phyloP scores from a whole-genome alignment of 257 asterid genomes.

The Solanum pimpinellifolium region DNA sequence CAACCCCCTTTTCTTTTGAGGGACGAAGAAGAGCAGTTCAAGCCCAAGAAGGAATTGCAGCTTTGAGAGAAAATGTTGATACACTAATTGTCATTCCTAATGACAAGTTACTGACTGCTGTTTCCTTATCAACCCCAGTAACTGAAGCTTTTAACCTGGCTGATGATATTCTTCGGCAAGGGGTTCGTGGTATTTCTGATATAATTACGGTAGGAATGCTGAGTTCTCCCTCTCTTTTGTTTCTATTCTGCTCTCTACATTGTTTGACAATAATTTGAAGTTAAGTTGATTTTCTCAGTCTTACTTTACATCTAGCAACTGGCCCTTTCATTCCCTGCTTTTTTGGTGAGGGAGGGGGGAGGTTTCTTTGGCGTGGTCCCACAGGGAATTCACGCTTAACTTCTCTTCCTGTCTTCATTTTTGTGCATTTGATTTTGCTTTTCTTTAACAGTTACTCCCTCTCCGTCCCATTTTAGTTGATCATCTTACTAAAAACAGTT shows the following conservation, averaged over 20 bases:
- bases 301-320: background rate
- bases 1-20: slow-evolving; percentile 93
- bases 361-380: background rate
- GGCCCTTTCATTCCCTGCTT: background rate
- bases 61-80: slow-evolving; percentile 87
- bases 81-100: slow-evolving; percentile 92
- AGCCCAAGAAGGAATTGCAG: slow-evolving; percentile 97
- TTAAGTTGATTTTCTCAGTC: background rate
- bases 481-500: background rate
- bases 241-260: background rate
- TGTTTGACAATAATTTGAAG: background rate
- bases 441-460: background rate
- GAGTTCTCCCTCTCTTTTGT: background rate
- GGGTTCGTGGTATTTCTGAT: slow-evolving; percentile 96
- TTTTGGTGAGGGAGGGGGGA: background rate
- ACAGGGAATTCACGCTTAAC: background rate
- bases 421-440: background rate
- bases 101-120: slow-evolving; percentile 79
- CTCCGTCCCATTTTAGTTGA: background rate
- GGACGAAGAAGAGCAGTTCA: slow-evolving; percentile 94
- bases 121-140: slow-evolving; percentile 92
- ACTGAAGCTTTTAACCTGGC: slow-evolving; percentile 97
- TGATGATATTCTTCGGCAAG: slow-evolving; percentile 94
- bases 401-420: background rate
- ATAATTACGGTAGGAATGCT: slow-evolving; percentile 64